Conservation (phyloP, 2,329 filamentous ascomycete genomes). For the Coniochaeta sp. region DNA sequence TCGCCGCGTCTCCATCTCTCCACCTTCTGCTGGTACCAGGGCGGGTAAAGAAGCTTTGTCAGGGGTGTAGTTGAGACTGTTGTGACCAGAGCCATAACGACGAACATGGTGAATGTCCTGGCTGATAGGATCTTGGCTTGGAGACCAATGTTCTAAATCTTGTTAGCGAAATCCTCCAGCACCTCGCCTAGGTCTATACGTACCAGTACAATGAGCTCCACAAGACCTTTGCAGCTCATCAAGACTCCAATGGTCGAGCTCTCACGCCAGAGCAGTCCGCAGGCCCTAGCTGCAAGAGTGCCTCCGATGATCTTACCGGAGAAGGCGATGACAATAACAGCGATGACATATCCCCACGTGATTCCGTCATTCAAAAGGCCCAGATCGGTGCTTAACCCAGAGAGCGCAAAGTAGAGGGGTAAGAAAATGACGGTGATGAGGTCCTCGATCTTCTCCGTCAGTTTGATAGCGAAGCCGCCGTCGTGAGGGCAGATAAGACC, state of each 20-base stretch:
- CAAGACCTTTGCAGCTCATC: slow-evolving; percentile 96
- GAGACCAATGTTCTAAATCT: slow-evolving; percentile 58
- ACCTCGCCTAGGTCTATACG: slow-evolving; percentile 19
- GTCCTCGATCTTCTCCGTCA: slow-evolving; percentile 93
- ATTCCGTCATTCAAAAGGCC: slow-evolving; percentile 74
- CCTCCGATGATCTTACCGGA: slow-evolving; percentile 78
- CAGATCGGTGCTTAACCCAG: slow-evolving; percentile 80
- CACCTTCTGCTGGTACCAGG: slow-evolving; percentile 46
- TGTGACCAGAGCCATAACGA: slow-evolving; percentile 85
- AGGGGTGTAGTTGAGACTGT: slow-evolving; percentile 79
- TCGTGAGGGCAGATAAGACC: slow-evolving; percentile 88
- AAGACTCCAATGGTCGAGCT: slow-evolving; percentile 79
- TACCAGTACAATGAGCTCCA: slow-evolving; percentile 90
- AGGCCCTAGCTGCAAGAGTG: slow-evolving; percentile 66
- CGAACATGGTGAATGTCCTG: slow-evolving; percentile 86
- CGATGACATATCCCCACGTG: slow-evolving; percentile 86
- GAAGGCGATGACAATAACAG: slow-evolving; percentile 74
- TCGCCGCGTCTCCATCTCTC: slow-evolving; percentile 65
- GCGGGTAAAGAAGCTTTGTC: slow-evolving; percentile 65
- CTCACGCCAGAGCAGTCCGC: slow-evolving; percentile 82
- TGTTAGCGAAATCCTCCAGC: slow-evolving; percentile 3
- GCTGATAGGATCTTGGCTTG: slow-evolving; percentile 75
- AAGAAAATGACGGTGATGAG: slow-evolving; percentile 76
- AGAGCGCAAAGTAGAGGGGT: slow-evolving; percentile 89
- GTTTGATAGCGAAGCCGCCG: slow-evolving; percentile 80